A percentile compares a stretch with the other conserved stretches of the same genome.
phyloP scores from a whole-genome alignment of 345 rosid species.

The Trapa bicornis region DNA sequence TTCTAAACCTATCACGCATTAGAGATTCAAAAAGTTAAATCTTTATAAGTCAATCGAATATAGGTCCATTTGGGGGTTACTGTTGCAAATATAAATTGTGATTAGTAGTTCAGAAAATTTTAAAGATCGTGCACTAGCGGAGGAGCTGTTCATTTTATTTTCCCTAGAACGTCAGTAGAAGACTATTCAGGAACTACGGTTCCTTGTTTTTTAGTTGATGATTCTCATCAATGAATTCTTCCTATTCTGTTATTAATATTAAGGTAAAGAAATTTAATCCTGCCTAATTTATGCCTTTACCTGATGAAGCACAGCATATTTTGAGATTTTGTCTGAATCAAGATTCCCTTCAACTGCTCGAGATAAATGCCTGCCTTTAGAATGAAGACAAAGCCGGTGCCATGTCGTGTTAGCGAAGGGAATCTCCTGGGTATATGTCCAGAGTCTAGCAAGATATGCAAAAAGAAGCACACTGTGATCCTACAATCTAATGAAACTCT shows the following conservation, averaged over 20 bases:
- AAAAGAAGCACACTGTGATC: conserved; percentile 6
- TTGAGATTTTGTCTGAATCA: not conserved
- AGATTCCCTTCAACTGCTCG: not conserved
- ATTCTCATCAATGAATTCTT: too few species aligned
- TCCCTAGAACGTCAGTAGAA: too few species aligned
- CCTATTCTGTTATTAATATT: too few species aligned
- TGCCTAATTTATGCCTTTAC: too few species aligned
- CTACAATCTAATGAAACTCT: not conserved
- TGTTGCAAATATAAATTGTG: not conserved
- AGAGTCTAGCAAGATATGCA: conserved; percentile 12
- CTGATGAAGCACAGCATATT: not conserved
- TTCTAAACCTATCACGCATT: not conserved
- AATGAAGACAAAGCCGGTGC: conserved; percentile 12
- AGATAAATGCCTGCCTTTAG: conserved; percentile 12
- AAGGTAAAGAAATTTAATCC: too few species aligned
- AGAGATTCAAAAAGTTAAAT: not conserved
- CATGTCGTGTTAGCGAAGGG: conserved; percentile 6
- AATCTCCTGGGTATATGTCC: conserved; percentile 2
- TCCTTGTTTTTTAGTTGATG: too few species aligned
- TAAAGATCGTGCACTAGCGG: too few species aligned
- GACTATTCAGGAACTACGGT: too few species aligned
- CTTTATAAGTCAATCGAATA: not conserved
- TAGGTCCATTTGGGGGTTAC: not conserved
- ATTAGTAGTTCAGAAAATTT: too few species aligned
- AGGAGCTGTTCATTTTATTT: too few species aligned